A percentile compares a stretch with the other conserved stretches of the same genome.
Evolutionary conservation across 2,329 filamentous ascomycete genomes (phyloP).

Genomic region (Penicillium sp.): DNA sequence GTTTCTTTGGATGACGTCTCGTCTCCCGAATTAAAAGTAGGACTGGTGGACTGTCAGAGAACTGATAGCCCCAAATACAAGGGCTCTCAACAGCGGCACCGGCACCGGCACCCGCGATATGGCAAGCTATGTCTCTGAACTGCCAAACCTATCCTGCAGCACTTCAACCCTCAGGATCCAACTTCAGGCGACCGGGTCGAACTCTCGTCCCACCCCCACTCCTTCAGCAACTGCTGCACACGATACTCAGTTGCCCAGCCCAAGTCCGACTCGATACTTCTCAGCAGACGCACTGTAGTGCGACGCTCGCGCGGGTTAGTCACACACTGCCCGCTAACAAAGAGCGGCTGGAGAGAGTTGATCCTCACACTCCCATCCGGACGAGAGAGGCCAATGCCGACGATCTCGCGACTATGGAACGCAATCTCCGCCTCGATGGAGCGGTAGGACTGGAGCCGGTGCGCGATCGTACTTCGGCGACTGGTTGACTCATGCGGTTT

Average conservation of each 20-base stretch:
- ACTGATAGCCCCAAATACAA: too few species aligned
- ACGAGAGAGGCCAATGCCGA: slow-evolving; percentile 56
- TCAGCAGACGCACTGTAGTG: slow-evolving; percentile 54
- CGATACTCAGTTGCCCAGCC: slow-evolving; percentile 63
- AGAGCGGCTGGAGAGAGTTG: slow-evolving; percentile 59
- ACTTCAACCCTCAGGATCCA: slow-evolving; percentile 5
- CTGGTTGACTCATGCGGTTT: slow-evolving; percentile 45
- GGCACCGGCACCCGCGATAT: too few species aligned
- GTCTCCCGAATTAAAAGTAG: not conserved
- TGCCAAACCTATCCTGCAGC: not conserved
- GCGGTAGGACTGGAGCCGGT: slow-evolving; percentile 56
- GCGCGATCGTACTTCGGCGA: slow-evolving; percentile 51
- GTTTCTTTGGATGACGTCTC: not conserved
- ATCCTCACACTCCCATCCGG: slow-evolving; percentile 58
- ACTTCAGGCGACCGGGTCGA: slow-evolving; percentile 8
- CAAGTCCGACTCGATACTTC: slow-evolving; percentile 59
- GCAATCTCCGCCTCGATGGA: slow-evolving; percentile 54
- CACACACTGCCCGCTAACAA: slow-evolving; percentile 60
- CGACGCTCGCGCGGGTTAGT: slow-evolving; percentile 53
- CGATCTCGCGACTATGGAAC: slow-evolving; percentile 59
- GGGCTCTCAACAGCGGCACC: too few species aligned
- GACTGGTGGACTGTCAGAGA: not conserved
- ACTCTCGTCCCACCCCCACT: slow-evolving; percentile 39
- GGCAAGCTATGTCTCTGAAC: not conserved
- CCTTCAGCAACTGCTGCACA: slow-evolving; percentile 49